These are phyloP conservation scores for Boletellus emodensis DNA, from an alignment of 768 basidiomycete species.

Conservation along the genomic window DNA sequence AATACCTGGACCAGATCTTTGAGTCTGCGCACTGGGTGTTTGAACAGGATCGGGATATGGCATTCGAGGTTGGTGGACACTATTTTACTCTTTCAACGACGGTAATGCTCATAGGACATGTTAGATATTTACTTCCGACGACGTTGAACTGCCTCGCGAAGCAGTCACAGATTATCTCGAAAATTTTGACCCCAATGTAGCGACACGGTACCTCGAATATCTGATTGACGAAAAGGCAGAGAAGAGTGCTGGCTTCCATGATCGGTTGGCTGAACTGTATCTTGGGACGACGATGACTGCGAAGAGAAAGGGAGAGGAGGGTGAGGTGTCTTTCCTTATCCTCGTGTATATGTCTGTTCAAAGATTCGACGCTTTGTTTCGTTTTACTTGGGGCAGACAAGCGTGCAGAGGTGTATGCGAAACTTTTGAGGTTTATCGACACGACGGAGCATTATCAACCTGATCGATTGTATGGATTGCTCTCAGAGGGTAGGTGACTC, in stretches of 20 bases:
- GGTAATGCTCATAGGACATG: neutral
- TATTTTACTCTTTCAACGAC: neutral
- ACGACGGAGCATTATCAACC: conserved; percentile 64
- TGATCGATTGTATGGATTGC: conserved; percentile 74
- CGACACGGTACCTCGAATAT: conserved; percentile 79
- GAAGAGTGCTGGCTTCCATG: conserved; percentile 66
- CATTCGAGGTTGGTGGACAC: conserved; percentile 57
- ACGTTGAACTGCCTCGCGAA: conserved; percentile 80
- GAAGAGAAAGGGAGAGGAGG: conserved; percentile 55
- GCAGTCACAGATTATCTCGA: conserved; percentile 79
- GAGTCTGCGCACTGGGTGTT: conserved; percentile 84
- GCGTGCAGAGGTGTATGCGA: conserved; percentile 53
- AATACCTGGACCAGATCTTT: conserved; percentile 79
- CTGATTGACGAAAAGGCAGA: conserved; percentile 75
- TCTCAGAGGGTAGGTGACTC: conserved; percentile 68
- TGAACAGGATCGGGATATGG: conserved; percentile 65
- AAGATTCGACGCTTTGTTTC: neutral
- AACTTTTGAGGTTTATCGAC: conserved; percentile 74
- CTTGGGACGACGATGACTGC: conserved; percentile 60
- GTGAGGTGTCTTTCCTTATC: conserved; percentile 34
- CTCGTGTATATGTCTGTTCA: neutral
- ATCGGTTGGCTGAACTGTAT: conserved; percentile 86
- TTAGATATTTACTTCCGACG: conserved; percentile 94
- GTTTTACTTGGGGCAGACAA: conserved; percentile 34
- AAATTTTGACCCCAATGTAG: conserved; percentile 58